A percentile compares a stretch with the other conserved stretches of the same genome.
These are phyloP conservation scores for Camellia granthamiana DNA, from an alignment of 148 eudicot species.

Conservation along the genomic window DNA sequence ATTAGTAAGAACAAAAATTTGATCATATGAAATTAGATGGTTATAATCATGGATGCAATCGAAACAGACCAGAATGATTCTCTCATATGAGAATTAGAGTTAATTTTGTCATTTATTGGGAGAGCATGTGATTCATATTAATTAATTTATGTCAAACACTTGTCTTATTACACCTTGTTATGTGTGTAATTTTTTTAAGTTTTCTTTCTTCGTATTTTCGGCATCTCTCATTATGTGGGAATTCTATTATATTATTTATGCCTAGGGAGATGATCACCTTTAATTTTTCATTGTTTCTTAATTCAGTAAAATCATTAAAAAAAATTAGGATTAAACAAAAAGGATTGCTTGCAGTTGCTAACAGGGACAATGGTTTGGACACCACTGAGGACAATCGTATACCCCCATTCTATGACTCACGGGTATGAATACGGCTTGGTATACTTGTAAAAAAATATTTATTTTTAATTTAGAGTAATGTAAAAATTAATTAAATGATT, in stretches of 20 bases:
- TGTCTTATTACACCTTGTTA: slow-evolving; percentile 4
- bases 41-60: neutral
- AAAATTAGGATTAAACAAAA: neutral
- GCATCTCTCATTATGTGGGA: neutral
- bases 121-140: neutral
- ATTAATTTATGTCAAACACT: neutral
- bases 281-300: neutral
- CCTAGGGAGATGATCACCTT: neutral
- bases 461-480: too few relatives aligned
- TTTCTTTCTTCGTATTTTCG: neutral
- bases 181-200: neutral
- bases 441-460: too few relatives aligned
- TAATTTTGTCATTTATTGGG: neutral
- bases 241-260: too few relatives aligned
- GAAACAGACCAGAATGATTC: neutral
- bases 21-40: neutral
- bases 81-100: neutral
- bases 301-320: neutral
- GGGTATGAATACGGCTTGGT: too few relatives aligned
- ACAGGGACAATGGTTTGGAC: neutral
- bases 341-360: neutral
- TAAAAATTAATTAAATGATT: too few relatives aligned
- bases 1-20: too few relatives aligned
- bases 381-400: neutral
- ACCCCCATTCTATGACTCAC: neutral